phyloP scores from a whole-genome alignment of 495 filamentous ascomycete species.

The Talaromyces liani region DNA sequence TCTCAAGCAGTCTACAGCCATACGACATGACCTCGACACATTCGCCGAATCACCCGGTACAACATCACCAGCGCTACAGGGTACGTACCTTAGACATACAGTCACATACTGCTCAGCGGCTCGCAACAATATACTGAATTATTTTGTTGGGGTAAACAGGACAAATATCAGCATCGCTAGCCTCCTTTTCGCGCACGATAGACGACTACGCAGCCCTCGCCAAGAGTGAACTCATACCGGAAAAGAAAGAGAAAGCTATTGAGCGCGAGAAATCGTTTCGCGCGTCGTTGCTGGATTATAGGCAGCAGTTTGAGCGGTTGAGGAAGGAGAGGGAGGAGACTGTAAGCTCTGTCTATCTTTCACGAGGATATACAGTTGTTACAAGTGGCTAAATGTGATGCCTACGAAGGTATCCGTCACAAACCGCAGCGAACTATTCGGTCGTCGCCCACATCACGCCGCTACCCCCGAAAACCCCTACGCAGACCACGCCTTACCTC shows the following conservation, averaged over 20 bases:
- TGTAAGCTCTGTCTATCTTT: conserved; percentile 27
- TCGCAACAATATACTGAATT: neutral
- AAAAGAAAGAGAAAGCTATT: conserved; percentile 84
- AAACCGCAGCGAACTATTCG: conserved; percentile 78
- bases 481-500: conserved; percentile 48
- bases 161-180: conserved; percentile 79
- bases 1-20: conserved; percentile 81
- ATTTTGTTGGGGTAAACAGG: conserved; percentile 26
- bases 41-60: conserved; percentile 57
- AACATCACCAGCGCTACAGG: conserved; percentile 59
- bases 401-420: conserved; percentile 49
- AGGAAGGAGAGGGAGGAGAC: conserved; percentile 69
- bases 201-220: conserved; percentile 87
- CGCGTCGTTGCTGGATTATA: conserved; percentile 69
- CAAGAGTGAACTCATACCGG: conserved; percentile 75
- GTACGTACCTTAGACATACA: conserved; percentile 17
- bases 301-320: conserved; percentile 65
- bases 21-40: conserved; percentile 74
- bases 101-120: neutral
- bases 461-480: conserved; percentile 96
- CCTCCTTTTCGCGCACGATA: conserved; percentile 81
- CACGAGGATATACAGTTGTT: neutral
- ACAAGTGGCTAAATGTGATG: neutral
- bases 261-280: conserved; percentile 84
- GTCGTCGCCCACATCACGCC: conserved; percentile 78